phyloP scores from a whole-genome alignment of 2,329 filamentous ascomycete species.

The Pestalotiopsis sp. region DNA sequence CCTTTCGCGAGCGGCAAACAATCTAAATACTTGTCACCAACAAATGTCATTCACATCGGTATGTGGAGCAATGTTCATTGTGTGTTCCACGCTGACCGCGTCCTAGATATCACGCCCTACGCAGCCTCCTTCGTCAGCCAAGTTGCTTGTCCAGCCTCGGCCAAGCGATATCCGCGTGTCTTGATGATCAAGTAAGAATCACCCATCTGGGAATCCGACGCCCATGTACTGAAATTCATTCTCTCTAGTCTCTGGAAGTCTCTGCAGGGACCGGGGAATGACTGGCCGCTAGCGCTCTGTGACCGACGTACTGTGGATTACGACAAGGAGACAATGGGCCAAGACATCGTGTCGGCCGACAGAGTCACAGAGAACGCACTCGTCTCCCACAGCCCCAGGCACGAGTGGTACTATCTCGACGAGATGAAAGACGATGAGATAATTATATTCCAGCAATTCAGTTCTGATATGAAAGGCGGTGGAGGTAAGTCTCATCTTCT shows the following conservation, averaged over 20 bases:
- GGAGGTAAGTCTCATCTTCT: background rate
- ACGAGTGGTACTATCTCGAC: background rate
- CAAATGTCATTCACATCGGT: background rate
- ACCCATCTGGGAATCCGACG: too few relatives aligned
- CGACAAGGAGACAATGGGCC: background rate
- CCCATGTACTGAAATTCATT: background rate
- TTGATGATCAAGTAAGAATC: background rate
- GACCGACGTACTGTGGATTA: background rate
- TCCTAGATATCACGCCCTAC: too few relatives aligned
- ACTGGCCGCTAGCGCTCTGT: background rate
- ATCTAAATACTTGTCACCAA: background rate
- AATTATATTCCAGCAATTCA: background rate
- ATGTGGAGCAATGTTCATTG: background rate
- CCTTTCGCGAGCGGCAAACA: background rate
- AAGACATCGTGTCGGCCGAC: background rate
- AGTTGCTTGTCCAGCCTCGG: background rate
- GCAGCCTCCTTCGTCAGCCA: background rate
- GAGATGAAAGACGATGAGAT: background rate
- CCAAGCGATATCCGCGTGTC: background rate
- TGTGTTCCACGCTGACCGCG: too few relatives aligned
- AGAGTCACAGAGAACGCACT: background rate
- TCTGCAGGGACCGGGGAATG: background rate
- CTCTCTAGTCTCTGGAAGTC: background rate
- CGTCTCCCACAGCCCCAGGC: background rate
- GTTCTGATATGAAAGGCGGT: background rate